A percentile compares a stretch with the other conserved stretches of the same genome.
phyloP scores from a whole-genome alignment of 306 rosid genomes.

The Cicer yamashitae region DNA sequence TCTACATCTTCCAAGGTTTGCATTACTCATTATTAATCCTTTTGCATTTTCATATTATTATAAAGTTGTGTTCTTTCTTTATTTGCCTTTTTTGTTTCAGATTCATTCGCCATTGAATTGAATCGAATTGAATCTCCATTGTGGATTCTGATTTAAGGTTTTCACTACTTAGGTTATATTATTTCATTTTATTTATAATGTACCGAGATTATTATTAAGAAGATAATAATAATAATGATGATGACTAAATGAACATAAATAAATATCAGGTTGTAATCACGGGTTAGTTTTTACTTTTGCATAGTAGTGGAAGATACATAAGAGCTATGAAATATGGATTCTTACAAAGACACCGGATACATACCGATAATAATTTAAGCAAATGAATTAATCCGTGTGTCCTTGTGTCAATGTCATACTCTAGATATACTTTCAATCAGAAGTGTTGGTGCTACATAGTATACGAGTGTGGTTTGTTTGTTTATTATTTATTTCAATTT shows the following conservation, averaged over 20 bases:
- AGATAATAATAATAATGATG: neutral
- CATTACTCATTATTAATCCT: constrained; percentile 27
- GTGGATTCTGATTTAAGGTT: too few relatives aligned
- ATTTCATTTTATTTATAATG: neutral
- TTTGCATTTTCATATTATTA: constrained; percentile 3
- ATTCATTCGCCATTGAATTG: neutral
- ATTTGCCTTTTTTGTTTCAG: neutral
- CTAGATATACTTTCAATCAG: too few relatives aligned
- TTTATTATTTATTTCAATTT: constrained; percentile 34
- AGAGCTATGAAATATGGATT: too few relatives aligned
- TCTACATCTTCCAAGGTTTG: constrained; percentile 81
- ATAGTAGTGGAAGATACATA: too few relatives aligned
- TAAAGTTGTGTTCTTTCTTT: neutral
- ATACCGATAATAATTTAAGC: too few relatives aligned
- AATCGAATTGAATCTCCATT: too few relatives aligned
- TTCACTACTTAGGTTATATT: constrained; percentile 18
- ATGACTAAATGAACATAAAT: constrained; percentile 19
- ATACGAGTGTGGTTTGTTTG: neutral
- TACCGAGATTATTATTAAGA: neutral
- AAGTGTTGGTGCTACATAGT: too few relatives aligned
- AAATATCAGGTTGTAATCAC: constrained; percentile 19
- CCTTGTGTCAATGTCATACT: too few relatives aligned
- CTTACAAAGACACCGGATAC: too few relatives aligned
- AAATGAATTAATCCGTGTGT: too few relatives aligned
- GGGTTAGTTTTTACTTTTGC: constrained; percentile 23